These are phyloP conservation scores for Taphrina betulina DNA, from an alignment of 1,139 yeast species.

Conservation along the genomic window DNA sequence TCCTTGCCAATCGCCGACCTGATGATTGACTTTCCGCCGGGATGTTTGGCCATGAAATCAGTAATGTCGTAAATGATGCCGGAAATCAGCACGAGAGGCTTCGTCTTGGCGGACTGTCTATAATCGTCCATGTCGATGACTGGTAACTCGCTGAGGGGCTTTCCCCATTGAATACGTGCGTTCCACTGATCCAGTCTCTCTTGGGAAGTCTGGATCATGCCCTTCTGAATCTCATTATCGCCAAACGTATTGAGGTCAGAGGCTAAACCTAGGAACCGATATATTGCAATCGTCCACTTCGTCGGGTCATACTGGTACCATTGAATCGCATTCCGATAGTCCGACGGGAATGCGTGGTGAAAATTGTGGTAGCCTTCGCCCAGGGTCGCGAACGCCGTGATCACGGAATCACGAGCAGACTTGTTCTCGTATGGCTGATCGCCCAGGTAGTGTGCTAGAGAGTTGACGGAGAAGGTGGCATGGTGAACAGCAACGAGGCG, in stretches of 20 bases:
- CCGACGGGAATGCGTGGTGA: constrained; percentile 99
- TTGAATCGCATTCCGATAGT: constrained; percentile 93
- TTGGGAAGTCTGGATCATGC: constrained; percentile 91
- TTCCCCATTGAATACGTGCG: constrained; percentile 85
- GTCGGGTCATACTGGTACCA: constrained; percentile 99
- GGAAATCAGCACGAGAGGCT: constrained; percentile 67
- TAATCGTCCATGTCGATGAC: constrained; percentile 88
- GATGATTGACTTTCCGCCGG: constrained; percentile 92
- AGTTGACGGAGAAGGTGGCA: constrained; percentile 97
- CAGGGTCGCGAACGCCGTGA: constrained; percentile 91
- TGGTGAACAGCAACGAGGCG: constrained; percentile 87
- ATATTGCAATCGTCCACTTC: constrained; percentile 68
- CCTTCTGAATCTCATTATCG: constrained; percentile 95
- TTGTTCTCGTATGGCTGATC: constrained; percentile 94
- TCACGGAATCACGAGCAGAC: constrained; percentile 92
- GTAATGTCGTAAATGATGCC: constrained; percentile 95
- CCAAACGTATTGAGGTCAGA: constrained; percentile 89
- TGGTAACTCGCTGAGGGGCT: constrained; percentile 77
- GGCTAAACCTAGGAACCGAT: constrained; percentile 79
- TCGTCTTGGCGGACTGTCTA: constrained; percentile 59
- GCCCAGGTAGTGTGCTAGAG: constrained; percentile 98
- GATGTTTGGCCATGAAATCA: constrained; percentile 83
- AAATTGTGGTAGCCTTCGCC: constrained; percentile 99
- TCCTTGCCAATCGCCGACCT: constrained; percentile 89
- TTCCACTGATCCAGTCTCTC: constrained; percentile 86